Evolutionary conservation across 768 basidiomycete species (phyloP), one percentile per base, ranked within the genome.

Genomic region (Boletus speciosus): DNA sequence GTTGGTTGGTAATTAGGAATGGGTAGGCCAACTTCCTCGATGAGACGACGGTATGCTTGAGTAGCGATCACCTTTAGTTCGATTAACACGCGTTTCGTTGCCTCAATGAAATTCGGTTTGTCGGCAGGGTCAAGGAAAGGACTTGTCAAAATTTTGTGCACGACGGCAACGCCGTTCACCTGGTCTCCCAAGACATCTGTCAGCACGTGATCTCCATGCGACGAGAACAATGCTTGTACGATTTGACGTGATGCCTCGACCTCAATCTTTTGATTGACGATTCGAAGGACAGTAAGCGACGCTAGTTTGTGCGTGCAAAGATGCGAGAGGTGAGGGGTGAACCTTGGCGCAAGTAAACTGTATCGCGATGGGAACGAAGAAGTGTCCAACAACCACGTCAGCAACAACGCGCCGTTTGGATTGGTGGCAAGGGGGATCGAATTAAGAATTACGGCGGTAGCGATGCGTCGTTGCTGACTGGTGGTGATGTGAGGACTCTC

Each of bases 291-390:
- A 1, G 94, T 96, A 60, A 95, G 78, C 2, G 94, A 97, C 0
- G 97, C 96, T 63, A 99, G 73, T 72, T 98, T 98, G 78, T 99
- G 97, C 4, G 93, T 97, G 77, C 95, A 98, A 54, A 98, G 80
- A 71, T 98, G 95, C 4, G 93, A 94, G 37, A 98, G 80, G 66
- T 98, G 96, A 44, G 97, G 93, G 0, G 93, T 93, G 73, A 99
- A 96, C 46, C 96, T 91, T 43, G 94, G 94, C 1, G 97, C 94
- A 44, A 98, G 79, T 46, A 99, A 77, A 54, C 88, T 86, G 77
- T 97, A 99, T 41, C 97, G 84, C n/a, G 93, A 94, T 2, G 92
- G 91, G 77, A 99, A 91, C 58, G 85, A 85, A 43, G 94, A 97
- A 1, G 91, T 88, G 66, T 99, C 97, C 57, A 98, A 82, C 43